Evolutionary conservation across 176 grass and related monocot species (phyloP), one percentile per base, ranked within the genome.

Genomic region (Paspalum vaginatum): DNA sequence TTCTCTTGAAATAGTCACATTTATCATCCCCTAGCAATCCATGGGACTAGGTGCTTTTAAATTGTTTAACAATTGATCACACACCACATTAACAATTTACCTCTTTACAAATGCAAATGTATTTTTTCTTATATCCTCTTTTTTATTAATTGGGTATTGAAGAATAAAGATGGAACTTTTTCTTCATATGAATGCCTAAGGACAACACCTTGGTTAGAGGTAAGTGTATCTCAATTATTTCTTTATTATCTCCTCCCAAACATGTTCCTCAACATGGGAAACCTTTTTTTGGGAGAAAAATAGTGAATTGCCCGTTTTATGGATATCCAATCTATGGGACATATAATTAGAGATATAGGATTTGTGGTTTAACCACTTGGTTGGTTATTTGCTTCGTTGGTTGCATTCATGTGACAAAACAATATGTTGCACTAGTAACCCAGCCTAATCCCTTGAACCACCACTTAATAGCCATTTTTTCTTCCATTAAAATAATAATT

Each of bases 81-180:
- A n/a, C 18, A 9, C 2, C 18, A 56, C 18, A 56, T 56, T 5
- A 17, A 56, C 9, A 60, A 5, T 22, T 60, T 9, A 24, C 22
- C 22, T 60, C 0, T 27, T 26, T 24, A 26, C 22, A 12, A 61
- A 4, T 37, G 13, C 11, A 62, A 32, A 61, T 8, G 6, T 22
- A 11, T 26, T 69, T 4, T 68, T 7, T 43, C 0, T 48, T 9
- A 7, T 54, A 8, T 57, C 17, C 12, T 45, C 60, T 17, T 5
- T 18, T 41, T 39, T 11, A 9, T 12, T 18, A 22, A 38, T 25
- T 47, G 6, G 0, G 2, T 43, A 2, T 18, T 49, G n/a, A 72
- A 87, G 85, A 87, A 87, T 53, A 49, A 61, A 15, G 77, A 75
- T 68, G 85, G 85, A 32, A 64, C 77, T 1, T 81, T 81, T 58